A percentile compares a stretch with the other conserved stretches of the same genome.
phyloP scores from a whole-genome alignment of 805 yeast genomes.

The Nakazawaea siamensis region DNA sequence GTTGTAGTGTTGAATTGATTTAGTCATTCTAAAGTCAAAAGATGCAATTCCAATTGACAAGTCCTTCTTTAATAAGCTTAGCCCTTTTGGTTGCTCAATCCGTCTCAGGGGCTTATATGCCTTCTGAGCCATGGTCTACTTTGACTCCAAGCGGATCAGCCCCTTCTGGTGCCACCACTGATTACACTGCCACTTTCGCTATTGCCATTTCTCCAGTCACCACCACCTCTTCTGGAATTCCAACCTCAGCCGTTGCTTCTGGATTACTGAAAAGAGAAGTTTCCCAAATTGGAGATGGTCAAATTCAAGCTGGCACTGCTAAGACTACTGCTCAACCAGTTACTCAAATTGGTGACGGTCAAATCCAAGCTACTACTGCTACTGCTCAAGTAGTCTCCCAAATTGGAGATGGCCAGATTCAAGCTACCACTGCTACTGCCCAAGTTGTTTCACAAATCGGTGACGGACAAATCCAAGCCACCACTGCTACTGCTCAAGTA shows the following conservation, averaged over 20 bases:
- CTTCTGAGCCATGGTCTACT: conserved; percentile 52
- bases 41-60: conserved; percentile 5
- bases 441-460: conserved; percentile 31
- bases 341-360: conserved; percentile 57
- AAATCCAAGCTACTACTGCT: conserved; percentile 40
- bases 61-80: conserved; percentile 10
- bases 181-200: conserved; percentile 52
- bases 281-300: conserved; percentile 39
- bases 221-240: conserved; percentile 2
- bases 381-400: conserved; percentile 26
- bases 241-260: conserved; percentile 19
- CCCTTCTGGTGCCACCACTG: conserved; percentile 46
- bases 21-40: too few relatives aligned
- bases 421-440: conserved; percentile 19
- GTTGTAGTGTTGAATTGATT: too few relatives aligned
- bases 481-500: conserved; percentile 27
- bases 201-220: conserved; percentile 53
- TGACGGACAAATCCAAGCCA: conserved; percentile 38
- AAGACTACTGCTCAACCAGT: conserved; percentile 29
- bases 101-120: conserved; percentile 45
- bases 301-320: conserved; percentile 31
- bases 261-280: conserved; percentile 19
- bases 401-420: conserved; percentile 30
- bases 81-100: conserved; percentile 26
- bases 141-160: conserved; percentile 50